Evolutionary conservation across 441 rosid genomes (phyloP).

Genomic region (Euphorbia corollata): DNA sequence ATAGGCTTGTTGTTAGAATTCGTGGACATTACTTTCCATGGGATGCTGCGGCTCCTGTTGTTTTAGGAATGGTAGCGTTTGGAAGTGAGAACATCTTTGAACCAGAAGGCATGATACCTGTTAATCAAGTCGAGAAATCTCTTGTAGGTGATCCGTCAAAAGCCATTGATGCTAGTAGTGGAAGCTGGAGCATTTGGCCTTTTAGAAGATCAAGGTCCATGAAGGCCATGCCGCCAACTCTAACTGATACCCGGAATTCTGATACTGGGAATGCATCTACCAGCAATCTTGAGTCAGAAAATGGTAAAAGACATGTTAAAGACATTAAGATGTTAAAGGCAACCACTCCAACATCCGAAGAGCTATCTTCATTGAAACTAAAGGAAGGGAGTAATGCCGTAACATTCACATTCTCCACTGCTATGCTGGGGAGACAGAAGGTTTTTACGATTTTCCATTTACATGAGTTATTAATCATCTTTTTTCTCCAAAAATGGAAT

Average conservation of each 20-base stretch:
- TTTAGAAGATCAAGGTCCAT: slow-evolving; percentile 42
- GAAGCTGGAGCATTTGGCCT: slow-evolving; percentile 92
- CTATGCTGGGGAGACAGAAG: slow-evolving; percentile 91
- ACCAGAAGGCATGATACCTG: slow-evolving; percentile 53
- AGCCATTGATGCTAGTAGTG: slow-evolving; percentile 28
- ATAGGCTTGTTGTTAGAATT: slow-evolving; percentile 42
- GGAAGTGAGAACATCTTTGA: slow-evolving; percentile 42
- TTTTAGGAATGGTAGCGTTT: slow-evolving; percentile 46
- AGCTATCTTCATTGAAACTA: slow-evolving; percentile 70
- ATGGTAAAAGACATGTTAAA: slow-evolving; percentile 30
- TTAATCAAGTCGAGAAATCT: slow-evolving; percentile 42
- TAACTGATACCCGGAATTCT: slow-evolving; percentile 26
- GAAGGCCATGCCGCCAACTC: slow-evolving; percentile 26
- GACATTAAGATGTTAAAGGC: slow-evolving; percentile 48
- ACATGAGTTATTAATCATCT: background rate
- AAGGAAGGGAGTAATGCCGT: slow-evolving; percentile 71
- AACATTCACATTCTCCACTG: slow-evolving; percentile 78
- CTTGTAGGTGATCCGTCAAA: slow-evolving; percentile 38
- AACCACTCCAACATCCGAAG: slow-evolving; percentile 78
- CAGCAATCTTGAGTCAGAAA: slow-evolving; percentile 16
- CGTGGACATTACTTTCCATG: slow-evolving; percentile 50
- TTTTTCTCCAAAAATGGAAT: background rate
- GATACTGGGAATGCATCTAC: slow-evolving; percentile 30
- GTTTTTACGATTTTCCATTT: slow-evolving; percentile 29
- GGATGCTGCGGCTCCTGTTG: slow-evolving; percentile 55